Evolutionary conservation across 768 basidiomycete genomes (phyloP).

Genomic region (Boletus sp.): DNA sequence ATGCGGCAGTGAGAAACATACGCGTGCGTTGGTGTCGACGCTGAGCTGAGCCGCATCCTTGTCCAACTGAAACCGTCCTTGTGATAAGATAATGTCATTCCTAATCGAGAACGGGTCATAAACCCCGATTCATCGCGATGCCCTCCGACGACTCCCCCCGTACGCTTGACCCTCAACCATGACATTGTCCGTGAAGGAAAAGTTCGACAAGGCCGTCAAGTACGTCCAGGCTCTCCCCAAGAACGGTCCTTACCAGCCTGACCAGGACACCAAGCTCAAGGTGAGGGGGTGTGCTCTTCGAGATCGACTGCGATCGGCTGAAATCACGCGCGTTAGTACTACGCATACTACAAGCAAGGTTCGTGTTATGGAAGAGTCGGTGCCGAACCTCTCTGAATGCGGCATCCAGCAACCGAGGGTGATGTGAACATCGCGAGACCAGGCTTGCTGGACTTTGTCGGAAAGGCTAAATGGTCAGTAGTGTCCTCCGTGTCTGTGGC

Average conservation of each 20-base stretch:
- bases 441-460: constrained; percentile 80
- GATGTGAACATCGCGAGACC: constrained; percentile 63
- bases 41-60: no score
- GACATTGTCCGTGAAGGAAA: constrained; percentile 43
- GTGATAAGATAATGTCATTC: constrained; percentile 9
- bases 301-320: constrained; percentile 5
- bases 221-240: constrained; percentile 70
- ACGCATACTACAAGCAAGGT: constrained; percentile 94
- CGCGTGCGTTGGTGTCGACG: neutral
- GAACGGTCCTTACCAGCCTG: constrained; percentile 68
- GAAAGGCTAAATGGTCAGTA: constrained; percentile 83
- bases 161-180: constrained; percentile 38
- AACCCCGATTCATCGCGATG: neutral
- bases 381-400: neutral
- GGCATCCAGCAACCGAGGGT: constrained; percentile 61
- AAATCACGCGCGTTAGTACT: constrained; percentile 64
- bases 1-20: no score
- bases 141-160: neutral
- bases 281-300: constrained; percentile 45
- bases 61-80: constrained; percentile 2
- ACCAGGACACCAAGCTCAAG: constrained; percentile 69
- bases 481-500: constrained; percentile 6
- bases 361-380: constrained; percentile 7
- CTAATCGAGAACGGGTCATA: constrained; percentile 16
- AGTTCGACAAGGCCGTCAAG: constrained; percentile 72